phyloP scores from a whole-genome alignment of 768 basidiomycete species.

The Auricularia cornea region DNA sequence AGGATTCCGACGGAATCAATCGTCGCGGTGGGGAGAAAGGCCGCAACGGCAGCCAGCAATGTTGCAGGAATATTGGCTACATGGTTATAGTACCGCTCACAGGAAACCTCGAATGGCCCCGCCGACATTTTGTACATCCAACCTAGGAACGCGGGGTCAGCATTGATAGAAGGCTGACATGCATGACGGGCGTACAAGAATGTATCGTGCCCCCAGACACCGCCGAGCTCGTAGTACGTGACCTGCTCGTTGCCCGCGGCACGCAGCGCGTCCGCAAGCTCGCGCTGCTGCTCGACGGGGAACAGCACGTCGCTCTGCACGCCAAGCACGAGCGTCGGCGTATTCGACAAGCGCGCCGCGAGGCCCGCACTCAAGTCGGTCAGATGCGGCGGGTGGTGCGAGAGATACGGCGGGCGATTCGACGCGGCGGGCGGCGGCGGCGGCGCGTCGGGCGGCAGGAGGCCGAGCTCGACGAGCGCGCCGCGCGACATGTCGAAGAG shows the following conservation, averaged over 20 bases:
- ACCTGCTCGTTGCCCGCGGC: slow-evolving; percentile 84
- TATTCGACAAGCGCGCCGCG: slow-evolving; percentile 52
- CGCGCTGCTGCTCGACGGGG: slow-evolving; percentile 94
- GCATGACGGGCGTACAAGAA: slow-evolving; percentile 58
- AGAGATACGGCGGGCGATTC: slow-evolving; percentile 48
- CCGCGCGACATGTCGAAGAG: slow-evolving; percentile 89
- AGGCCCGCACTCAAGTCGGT: slow-evolving; percentile 73
- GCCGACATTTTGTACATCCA: slow-evolving; percentile 85
- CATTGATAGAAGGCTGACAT: not conserved
- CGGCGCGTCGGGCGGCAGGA: slow-evolving; percentile 28
- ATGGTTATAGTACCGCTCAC: slow-evolving; percentile 21
- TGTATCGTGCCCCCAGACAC: slow-evolving; percentile 99
- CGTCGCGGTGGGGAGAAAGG: no score
- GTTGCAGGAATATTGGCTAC: no score
- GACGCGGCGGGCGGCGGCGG: slow-evolving; percentile 15
- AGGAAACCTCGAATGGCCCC: slow-evolving; percentile 88
- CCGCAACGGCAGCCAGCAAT: no score
- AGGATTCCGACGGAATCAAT: no score
- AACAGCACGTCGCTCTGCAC: slow-evolving; percentile 97
- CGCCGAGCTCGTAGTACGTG: slow-evolving; percentile 94
- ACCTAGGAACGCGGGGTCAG: slow-evolving; percentile 27
- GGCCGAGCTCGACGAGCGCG: slow-evolving; percentile 59
- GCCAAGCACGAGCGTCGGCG: slow-evolving; percentile 79
- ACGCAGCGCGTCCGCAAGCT: slow-evolving; percentile 85
- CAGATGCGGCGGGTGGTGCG: slow-evolving; percentile 67